Conservation (phyloP, 2,329 filamentous ascomycete genomes). For the Pestalotiopsis sp. region DNA sequence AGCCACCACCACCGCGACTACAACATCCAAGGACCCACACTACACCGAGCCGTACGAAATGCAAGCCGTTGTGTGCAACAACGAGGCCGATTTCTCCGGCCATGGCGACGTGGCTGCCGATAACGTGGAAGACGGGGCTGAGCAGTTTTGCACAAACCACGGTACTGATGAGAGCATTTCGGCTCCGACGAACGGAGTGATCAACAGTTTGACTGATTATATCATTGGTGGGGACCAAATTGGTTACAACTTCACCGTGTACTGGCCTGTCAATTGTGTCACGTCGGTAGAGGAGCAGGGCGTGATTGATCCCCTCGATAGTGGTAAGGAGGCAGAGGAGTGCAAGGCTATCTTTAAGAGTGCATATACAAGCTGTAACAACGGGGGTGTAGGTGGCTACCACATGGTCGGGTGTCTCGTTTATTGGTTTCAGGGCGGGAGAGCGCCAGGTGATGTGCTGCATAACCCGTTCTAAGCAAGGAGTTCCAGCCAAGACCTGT, state of each 20-base stretch:
- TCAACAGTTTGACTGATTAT: not conserved
- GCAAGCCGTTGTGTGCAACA: not conserved
- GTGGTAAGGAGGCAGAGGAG: not conserved
- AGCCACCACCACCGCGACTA: not conserved
- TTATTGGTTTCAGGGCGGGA: not conserved
- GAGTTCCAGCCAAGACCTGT: too few species aligned
- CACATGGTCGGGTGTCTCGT: not conserved
- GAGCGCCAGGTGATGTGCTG: not conserved
- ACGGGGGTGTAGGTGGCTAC: not conserved
- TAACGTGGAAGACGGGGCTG: not conserved
- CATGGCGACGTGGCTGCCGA: not conserved
- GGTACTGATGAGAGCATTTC: not conserved
- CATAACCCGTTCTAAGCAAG: not conserved
- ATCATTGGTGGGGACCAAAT: not conserved
- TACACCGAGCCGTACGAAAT: conserved; percentile 1
- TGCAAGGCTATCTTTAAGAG: not conserved
- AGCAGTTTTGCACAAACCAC: not conserved
- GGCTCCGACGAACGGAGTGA: not conserved
- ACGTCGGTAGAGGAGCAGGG: not conserved
- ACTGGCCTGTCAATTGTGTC: conserved; percentile 1
- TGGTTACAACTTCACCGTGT: not conserved
- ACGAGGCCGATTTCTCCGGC: not conserved
- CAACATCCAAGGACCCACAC: not conserved
- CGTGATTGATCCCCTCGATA: not conserved
- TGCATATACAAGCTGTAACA: not conserved